phyloP scores from a whole-genome alignment of 345 rosid genomes.

The Nasturtium officinale region DNA sequence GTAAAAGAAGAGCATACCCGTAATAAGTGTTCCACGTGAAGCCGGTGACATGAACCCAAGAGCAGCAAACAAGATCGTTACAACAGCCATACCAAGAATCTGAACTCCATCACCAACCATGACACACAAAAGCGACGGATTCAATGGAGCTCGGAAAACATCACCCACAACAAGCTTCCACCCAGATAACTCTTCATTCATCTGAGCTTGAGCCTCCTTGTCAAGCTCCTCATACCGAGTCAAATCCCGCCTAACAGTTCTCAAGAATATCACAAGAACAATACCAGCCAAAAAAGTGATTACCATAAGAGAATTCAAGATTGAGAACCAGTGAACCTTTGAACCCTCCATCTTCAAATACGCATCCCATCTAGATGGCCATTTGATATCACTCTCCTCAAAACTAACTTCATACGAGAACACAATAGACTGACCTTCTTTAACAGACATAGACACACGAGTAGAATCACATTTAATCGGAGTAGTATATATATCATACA shows the following conservation, averaged over 20 bases:
- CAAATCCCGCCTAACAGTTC: constrained; percentile 84
- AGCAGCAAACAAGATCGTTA: constrained; percentile 69
- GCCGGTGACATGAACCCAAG: constrained; percentile 88
- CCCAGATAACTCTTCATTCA: constrained; percentile 90
- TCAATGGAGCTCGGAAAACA: constrained; percentile 67
- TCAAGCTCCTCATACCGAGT: constrained; percentile 89
- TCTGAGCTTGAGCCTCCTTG: constrained; percentile 90
- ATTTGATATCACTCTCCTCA: constrained; percentile 74
- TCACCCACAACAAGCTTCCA: constrained; percentile 85
- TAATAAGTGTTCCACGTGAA: constrained; percentile 70
- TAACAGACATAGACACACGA: constrained; percentile 65
- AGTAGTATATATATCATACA: constrained; percentile 62
- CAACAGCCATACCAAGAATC: constrained; percentile 77
- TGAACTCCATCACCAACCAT: constrained; percentile 81
- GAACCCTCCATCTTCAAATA: constrained; percentile 83
- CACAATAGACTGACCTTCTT: constrained; percentile 71
- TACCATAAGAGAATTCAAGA: constrained; percentile 79
- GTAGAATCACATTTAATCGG: constrained; percentile 72
- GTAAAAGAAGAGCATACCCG: constrained; percentile 77
- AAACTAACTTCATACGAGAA: constrained; percentile 78
- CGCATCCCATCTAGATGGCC: constrained; percentile 97
- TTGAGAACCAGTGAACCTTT: constrained; percentile 90
- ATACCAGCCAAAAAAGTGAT: constrained; percentile 90
- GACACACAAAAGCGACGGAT: constrained; percentile 61
- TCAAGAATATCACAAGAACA: constrained; percentile 82